These are phyloP conservation scores for cucumber (Cucumis sativus) DNA, from an alignment of 306 rosid species.

Conservation along the genomic window DNA sequence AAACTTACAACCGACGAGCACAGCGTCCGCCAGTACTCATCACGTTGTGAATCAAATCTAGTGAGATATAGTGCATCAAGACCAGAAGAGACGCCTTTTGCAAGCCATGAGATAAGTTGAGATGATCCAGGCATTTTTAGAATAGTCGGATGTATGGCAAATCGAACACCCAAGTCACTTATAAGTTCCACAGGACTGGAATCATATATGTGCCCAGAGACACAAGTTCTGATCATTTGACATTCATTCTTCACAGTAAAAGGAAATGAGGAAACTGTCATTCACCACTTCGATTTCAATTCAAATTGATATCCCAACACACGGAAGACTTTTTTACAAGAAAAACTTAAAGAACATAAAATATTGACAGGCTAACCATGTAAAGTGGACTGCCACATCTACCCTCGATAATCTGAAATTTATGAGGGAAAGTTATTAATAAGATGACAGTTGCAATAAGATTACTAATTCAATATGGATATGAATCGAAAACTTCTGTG, in stretches of 20 bases:
- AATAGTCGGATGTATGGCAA: constrained; percentile 55
- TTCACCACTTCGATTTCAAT: neutral
- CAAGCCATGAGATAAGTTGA: constrained; percentile 72
- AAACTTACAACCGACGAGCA: constrained; percentile 78
- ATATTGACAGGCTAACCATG: constrained; percentile 22
- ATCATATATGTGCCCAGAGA: constrained; percentile 80
- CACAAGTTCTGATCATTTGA: constrained; percentile 54
- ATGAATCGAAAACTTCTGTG: neutral
- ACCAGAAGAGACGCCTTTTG: constrained; percentile 75
- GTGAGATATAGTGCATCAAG: constrained; percentile 86
- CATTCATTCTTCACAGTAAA: constrained; percentile 42
- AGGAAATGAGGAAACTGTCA: neutral
- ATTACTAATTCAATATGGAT: constrained; percentile 2
- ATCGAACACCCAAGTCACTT: constrained; percentile 76
- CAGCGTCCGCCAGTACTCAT: constrained; percentile 84
- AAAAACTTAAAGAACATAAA: neutral
- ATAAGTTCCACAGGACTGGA: constrained; percentile 91
- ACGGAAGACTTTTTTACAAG: neutral
- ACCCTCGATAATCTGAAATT: constrained; percentile 76
- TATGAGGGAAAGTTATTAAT: neutral
- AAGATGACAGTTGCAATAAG: constrained; percentile 6
- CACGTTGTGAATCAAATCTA: constrained; percentile 61
- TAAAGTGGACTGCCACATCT: constrained; percentile 46
- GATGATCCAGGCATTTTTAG: constrained; percentile 73
- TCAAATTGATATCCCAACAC: neutral